Evolutionary conservation across 2,329 filamentous ascomycete species (phyloP).

Genomic region (Fusarium denticulatum): DNA sequence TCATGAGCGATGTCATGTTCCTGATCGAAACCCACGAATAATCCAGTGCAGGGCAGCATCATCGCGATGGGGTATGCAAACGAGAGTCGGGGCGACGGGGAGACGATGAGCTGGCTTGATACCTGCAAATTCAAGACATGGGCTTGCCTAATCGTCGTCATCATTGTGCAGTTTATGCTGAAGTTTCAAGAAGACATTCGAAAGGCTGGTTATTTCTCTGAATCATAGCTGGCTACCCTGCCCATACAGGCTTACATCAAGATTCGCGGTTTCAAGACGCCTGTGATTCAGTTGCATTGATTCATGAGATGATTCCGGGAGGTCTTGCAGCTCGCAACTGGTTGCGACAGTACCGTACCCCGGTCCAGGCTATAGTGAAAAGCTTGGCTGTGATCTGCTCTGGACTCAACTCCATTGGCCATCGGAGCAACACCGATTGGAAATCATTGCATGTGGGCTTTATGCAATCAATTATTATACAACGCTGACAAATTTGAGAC

Average conservation of each 20-base stretch:
- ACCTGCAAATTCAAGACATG: neutral
- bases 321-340: neutral
- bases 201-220: neutral
- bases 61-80: neutral
- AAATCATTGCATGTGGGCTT: neutral
- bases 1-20: constrained; percentile 22
- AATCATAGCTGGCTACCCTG: neutral
- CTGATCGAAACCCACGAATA: neutral
- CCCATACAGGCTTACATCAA: neutral
- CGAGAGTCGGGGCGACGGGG: neutral
- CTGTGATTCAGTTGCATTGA: neutral
- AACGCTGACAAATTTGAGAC: neutral
- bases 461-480: neutral
- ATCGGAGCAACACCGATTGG: neutral
- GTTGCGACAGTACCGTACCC: neutral
- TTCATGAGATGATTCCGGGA: neutral
- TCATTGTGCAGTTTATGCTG: neutral
- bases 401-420: neutral
- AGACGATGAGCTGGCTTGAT: neutral
- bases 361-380: neutral
- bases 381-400: constrained; percentile 6
- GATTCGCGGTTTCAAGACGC: neutral
- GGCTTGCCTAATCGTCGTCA: neutral
- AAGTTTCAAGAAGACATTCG: neutral
- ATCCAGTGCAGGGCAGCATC: neutral